Evolutionary conservation across 2,329 filamentous ascomycete genomes (phyloP), one percentile per base, ranked within the genome.

Genomic region (Aureobasidium sp.): DNA sequence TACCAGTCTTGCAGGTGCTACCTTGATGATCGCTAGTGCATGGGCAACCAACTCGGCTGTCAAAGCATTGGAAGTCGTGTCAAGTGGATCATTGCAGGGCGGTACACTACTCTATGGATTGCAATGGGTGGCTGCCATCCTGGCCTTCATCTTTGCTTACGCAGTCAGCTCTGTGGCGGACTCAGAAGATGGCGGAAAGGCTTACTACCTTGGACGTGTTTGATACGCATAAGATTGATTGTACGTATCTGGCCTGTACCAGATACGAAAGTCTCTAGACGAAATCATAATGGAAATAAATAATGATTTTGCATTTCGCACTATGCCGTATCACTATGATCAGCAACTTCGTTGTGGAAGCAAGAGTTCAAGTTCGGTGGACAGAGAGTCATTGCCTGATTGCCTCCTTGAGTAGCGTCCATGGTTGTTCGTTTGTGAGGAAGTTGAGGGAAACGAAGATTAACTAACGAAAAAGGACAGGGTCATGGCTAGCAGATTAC

Each of bases 51-150:
- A 47, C 23, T 51, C 56, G 23, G 62, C 57, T 10, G 58, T 60
- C 34, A 50, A 27, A 29, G 62, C 64, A 6, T 36, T 65, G 58
- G 44, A 64, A 20, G 47, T 63, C 9, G 36, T 26, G 10, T 34
- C 27, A 17, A 26, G 2, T 23, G 53, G 12, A 10, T 32, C 26
- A 36, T n/a, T 56, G 39, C 44, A 46, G 34, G 48, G 58, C 8
- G 64, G 64, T 7, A 64, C 36, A 5, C 42, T 57, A 17, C 44
- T 65, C 29, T 47, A 62, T 15, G 62, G 32, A 17, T 44, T 65
- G 41, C 64, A 65, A 42, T 65, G 64, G 64, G 26, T 60, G 15
- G 64, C 56, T 34, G 62, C 64, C 26, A 57, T 65, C 15, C 50
- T 65, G 53, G 47, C 53, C 10, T 62, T 56, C 44, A 12, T 61